These are phyloP conservation scores for Ascosphaera aggregata DNA, from an alignment of 2,329 filamentous ascomycete species.

Conservation along the genomic window DNA sequence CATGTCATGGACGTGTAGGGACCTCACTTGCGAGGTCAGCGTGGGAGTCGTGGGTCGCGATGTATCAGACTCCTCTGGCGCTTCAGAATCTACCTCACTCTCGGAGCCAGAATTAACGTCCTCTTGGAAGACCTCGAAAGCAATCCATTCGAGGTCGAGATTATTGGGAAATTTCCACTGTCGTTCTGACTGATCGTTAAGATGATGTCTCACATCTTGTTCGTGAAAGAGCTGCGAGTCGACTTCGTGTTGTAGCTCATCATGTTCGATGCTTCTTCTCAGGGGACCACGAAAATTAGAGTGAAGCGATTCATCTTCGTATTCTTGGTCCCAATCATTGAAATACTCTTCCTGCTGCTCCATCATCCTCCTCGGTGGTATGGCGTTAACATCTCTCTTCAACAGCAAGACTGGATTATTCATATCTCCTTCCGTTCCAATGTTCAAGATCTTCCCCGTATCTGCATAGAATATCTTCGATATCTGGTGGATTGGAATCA, in stretches of 20 bases:
- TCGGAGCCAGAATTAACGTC: constrained; percentile 33
- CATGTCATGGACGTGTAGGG: neutral
- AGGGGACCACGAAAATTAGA: constrained; percentile 7
- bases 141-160: constrained; percentile 76
- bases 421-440: constrained; percentile 41
- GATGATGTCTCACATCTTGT: constrained; percentile 4
- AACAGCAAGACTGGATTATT: constrained; percentile 53
- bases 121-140: constrained; percentile 61
- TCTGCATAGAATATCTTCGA: constrained; percentile 89
- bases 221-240: constrained; percentile 15
- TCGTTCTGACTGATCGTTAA: constrained; percentile 9
- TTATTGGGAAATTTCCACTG: constrained; percentile 44
- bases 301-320: constrained; percentile 12
- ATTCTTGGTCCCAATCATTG: constrained; percentile 9
- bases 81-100: constrained; percentile 13
- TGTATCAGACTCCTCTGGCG: neutral
- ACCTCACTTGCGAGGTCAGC: neutral
- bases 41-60: neutral
- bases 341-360: constrained; percentile 20
- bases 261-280: constrained; percentile 10
- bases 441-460: constrained; percentile 71
- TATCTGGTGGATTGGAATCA: constrained; percentile 47
- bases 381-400: constrained; percentile 44
- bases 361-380: constrained; percentile 36
- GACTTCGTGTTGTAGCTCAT: constrained; percentile 19